Base-by-base conservation (phyloP, 306 rosid species). In the Biancaea sappan region DNA sequence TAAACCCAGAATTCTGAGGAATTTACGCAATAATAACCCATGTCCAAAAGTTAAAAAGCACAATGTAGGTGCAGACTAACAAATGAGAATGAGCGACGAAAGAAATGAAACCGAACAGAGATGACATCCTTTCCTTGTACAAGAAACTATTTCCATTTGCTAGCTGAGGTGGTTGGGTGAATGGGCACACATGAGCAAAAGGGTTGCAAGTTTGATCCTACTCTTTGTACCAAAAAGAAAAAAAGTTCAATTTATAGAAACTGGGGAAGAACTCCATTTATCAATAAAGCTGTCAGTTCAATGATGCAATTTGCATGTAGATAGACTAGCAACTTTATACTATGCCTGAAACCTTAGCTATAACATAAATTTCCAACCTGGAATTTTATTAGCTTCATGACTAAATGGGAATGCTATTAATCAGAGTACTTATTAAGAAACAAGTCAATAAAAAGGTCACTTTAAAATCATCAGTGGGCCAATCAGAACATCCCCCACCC, bases 401-500 rank as follows among this genome's bases (percentile, higher is more conserved):
- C 6, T 79, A 50, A 41, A 57, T n/a, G 61, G 40, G 6, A 75
- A 65, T 15, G 73, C 66, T 44, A 52, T 65, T 35, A 60, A 10
- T 54, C 54, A 19, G 61, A 79, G 60, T 19, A 65, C 32, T 59
- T 65, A 43, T 43, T 73, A 61, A 61, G 64, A 44, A 66, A 38
- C 69, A 58, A 40, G 10, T 72, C 71, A 79, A 50, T 26, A 18
- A 80, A 80, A 72, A 41, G 51, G 43, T 70, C 63, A 79, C 63
- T 53, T 75, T 70, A 62, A 34, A 69, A 75, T 31, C 47, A 71
- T 28, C 65, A 62, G 69, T 51, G 63, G 32, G 40, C 29, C 67
- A 61, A 19, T 61, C 6, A 48, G 2, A 51, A 53, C 35, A 46
- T 26, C 14, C 4, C 32, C n/a, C n/a, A n/a, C n/a, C n/a, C 57